Percentiles rank a stretch among this genome's conserved stretches.
phyloP scores from a whole-genome alignment of 2,329 filamentous ascomycete genomes.

The Paracamarosporium sp. region DNA sequence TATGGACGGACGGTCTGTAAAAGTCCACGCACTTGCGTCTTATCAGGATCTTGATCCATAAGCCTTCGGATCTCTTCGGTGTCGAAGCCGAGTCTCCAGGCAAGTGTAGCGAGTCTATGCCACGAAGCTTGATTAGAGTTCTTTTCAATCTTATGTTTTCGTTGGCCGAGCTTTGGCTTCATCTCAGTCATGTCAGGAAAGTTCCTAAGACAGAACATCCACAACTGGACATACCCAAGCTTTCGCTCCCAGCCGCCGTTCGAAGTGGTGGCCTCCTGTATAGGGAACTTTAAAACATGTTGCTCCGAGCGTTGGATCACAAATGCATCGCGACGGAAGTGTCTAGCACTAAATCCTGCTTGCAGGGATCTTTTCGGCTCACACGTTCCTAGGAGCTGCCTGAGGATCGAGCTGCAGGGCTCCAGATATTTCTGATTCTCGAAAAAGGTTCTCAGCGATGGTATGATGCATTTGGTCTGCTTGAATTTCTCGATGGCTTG shows the following conservation, averaged over 20 bases:
- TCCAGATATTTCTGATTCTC: slow-evolving; percentile 24
- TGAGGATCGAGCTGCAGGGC: slow-evolving; percentile 19
- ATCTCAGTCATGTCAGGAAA: slow-evolving; percentile 19
- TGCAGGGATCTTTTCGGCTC: slow-evolving; percentile 15
- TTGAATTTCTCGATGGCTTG: neutral
- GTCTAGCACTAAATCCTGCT: slow-evolving; percentile 13
- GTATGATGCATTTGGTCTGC: slow-evolving; percentile 12
- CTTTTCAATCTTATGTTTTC: slow-evolving; percentile 1
- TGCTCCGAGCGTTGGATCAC: slow-evolving; percentile 8
- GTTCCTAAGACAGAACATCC: slow-evolving; percentile 20
- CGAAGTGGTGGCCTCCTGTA: neutral
- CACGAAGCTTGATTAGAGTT: slow-evolving; percentile 11
- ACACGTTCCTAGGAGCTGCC: slow-evolving; percentile 5
- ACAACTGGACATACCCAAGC: slow-evolving; percentile 17
- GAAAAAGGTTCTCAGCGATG: slow-evolving; percentile 20
- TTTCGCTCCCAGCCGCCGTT: neutral
- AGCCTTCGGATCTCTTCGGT: slow-evolving; percentile 8
- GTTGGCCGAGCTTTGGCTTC: slow-evolving; percentile 6
- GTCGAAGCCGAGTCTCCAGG: slow-evolving; percentile 14
- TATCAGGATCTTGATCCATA: slow-evolving; percentile 1
- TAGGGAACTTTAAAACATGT: neutral
- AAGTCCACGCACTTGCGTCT: slow-evolving; percentile 8
- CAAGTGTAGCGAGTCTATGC: slow-evolving; percentile 11
- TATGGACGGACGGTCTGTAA: slow-evolving; percentile 2
- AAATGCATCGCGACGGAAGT: slow-evolving; percentile 9